Percentiles rank a stretch among this genome's conserved stretches.
phyloP scores from a whole-genome alignment of 2,329 filamentous ascomycete genomes.

The Ceratocystis cacaofunesta region DNA sequence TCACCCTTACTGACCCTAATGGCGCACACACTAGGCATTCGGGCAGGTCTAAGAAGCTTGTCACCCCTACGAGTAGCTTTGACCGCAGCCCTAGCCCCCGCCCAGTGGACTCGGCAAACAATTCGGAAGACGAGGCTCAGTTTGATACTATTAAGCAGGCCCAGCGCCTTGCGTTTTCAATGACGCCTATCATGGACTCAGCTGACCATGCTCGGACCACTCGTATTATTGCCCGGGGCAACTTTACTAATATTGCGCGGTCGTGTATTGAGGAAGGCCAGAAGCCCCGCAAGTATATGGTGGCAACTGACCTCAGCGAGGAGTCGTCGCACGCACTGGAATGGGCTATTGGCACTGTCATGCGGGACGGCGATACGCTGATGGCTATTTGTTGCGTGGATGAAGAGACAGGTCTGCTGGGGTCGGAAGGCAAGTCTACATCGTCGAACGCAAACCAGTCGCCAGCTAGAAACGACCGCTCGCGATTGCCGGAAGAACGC shows the following conservation, averaged over 20 bases:
- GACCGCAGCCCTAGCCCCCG: constrained; percentile 45
- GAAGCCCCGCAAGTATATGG: constrained; percentile 74
- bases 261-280: constrained; percentile 67
- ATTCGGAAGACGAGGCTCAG: constrained; percentile 77
- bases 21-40: constrained; percentile 30
- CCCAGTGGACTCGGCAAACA: constrained; percentile 39
- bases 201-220: constrained; percentile 68
- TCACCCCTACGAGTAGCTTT: constrained; percentile 76
- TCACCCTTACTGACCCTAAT: constrained; percentile 47
- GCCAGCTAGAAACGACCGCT: constrained; percentile 29
- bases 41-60: constrained; percentile 34
- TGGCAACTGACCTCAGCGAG: constrained; percentile 88
- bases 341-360: constrained; percentile 91
- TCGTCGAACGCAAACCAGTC: constrained; percentile 16
- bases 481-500: constrained; percentile 61
- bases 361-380: constrained; percentile 86
- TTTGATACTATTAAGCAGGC: constrained; percentile 74
- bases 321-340: constrained; percentile 91
- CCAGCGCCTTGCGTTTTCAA: constrained; percentile 66
- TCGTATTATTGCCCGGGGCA: constrained; percentile 77
- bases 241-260: constrained; percentile 61
- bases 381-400: constrained; percentile 89
- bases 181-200: constrained; percentile 65
- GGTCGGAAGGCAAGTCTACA: constrained; percentile 12
- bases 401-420: constrained; percentile 56